Evolutionary conservation across 2,329 filamentous ascomycete species (phyloP).

Genomic region (Biscogniauxia mediterranea): DNA sequence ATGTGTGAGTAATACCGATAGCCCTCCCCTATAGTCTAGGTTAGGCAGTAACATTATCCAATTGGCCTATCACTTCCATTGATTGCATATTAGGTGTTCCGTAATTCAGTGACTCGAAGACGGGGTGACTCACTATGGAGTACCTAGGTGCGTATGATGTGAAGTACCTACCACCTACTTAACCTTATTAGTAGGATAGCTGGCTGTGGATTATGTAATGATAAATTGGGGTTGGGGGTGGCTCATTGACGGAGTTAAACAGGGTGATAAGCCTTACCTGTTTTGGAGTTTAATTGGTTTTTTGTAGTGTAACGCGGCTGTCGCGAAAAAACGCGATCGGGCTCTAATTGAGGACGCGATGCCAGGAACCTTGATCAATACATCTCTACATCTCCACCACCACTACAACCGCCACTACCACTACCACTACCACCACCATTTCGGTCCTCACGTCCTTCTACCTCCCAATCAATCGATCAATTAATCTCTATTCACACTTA

Average conservation of each 20-base stretch:
- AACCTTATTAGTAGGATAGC: too few relatives aligned
- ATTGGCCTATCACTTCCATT: background rate
- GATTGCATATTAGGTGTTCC: background rate
- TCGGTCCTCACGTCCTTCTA: too few relatives aligned
- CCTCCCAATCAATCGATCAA: too few relatives aligned
- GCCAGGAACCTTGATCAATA: too few relatives aligned
- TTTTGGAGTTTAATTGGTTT: background rate
- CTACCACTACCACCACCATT: too few relatives aligned
- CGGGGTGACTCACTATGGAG: background rate
- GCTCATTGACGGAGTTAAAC: background rate
- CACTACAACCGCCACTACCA: background rate
- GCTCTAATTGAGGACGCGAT: background rate
- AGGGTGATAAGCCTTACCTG: background rate
- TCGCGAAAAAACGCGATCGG: constrained; percentile 1
- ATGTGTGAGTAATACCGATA: too few relatives aligned
- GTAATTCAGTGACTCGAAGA: background rate
- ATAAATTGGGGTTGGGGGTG: background rate
- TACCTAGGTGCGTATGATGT: too few relatives aligned
- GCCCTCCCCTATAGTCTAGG: too few relatives aligned
- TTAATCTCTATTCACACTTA: too few relatives aligned
- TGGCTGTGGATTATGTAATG: background rate
- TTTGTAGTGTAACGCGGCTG: background rate
- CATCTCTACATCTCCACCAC: too few relatives aligned
- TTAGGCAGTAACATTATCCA: too few relatives aligned
- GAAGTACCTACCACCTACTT: too few relatives aligned